Evolutionary conservation across 345 rosid species (phyloP).

Genomic region (Draba incana): DNA sequence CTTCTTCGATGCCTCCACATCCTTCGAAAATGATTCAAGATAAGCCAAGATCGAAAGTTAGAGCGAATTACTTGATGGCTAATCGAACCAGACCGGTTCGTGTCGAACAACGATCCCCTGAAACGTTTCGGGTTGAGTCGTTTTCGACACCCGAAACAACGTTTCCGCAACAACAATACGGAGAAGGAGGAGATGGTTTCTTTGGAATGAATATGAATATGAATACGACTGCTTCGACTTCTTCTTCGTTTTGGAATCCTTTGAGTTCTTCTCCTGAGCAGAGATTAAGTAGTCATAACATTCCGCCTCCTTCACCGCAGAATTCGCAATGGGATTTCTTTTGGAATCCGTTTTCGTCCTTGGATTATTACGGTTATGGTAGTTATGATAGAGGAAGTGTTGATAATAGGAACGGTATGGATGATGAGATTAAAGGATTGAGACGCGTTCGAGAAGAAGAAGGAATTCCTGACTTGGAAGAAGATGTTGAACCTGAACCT

Average conservation of each 20-base stretch:
- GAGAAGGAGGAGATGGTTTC: conserved; percentile 61
- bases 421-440: conserved; percentile 78
- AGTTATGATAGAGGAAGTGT: conserved; percentile 53
- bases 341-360: conserved; percentile 95
- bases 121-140: conserved; percentile 59
- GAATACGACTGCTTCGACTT: conserved; percentile 36
- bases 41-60: conserved; percentile 55
- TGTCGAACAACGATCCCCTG: conserved; percentile 87
- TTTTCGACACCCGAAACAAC: conserved; percentile 50
- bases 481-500: conserved; percentile 62
- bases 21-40: conserved; percentile 49
- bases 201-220: conserved; percentile 57
- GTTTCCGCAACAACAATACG: conserved; percentile 50
- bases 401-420: conserved; percentile 58
- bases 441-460: conserved; percentile 96
- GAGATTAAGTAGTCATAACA: conserved; percentile 50
- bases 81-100: conserved; percentile 69
- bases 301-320: conserved; percentile 92
- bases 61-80: conserved; percentile 63
- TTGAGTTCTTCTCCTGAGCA: conserved; percentile 44
- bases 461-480: conserved; percentile 92
- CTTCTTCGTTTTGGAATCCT: conserved; percentile 41
- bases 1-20: conserved; percentile 41
- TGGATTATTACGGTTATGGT: conserved; percentile 80
- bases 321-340: conserved; percentile 92